Percentiles rank a stretch among this genome's conserved stretches.
Conservation (phyloP, 2,329 filamentous ascomycete species). For the Arachnopeziza araneosa region DNA sequence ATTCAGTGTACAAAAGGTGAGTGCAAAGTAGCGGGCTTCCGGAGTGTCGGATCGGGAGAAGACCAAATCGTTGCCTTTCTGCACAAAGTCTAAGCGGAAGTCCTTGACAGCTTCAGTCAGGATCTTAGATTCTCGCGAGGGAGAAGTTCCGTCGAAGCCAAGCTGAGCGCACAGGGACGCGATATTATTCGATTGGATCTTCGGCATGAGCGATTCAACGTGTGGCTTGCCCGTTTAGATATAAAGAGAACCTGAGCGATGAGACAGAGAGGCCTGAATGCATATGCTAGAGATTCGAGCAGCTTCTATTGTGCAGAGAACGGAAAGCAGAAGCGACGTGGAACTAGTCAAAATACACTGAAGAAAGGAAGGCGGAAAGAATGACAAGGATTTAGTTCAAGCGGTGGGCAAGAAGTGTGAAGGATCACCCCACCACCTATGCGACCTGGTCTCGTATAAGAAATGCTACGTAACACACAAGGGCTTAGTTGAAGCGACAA, state of each 20-base stretch:
- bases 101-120: not conserved
- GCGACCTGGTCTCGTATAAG: not conserved
- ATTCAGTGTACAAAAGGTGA: not conserved
- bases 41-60: not conserved
- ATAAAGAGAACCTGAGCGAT: not conserved
- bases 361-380: not conserved
- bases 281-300: too few relatives aligned
- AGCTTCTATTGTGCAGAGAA: too few relatives aligned
- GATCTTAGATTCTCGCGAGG: not conserved
- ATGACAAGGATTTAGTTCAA: not conserved
- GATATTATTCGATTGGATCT: conserved; percentile 4
- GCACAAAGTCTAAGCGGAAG: not conserved
- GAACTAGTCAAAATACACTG: too few relatives aligned
- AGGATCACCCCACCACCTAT: too few relatives aligned
- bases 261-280: not conserved
- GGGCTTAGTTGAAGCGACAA: not conserved
- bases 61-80: conserved; percentile 1
- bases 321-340: too few relatives aligned
- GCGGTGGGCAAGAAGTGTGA: not conserved
- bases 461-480: not conserved
- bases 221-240: not conserved
- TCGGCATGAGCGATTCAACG: not conserved
- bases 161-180: not conserved
- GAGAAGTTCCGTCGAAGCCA: not conserved
- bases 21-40: conserved; percentile 2